Conservation (phyloP, 1,284 basidiomycete genomes). For the Cerrena zonata region DNA sequence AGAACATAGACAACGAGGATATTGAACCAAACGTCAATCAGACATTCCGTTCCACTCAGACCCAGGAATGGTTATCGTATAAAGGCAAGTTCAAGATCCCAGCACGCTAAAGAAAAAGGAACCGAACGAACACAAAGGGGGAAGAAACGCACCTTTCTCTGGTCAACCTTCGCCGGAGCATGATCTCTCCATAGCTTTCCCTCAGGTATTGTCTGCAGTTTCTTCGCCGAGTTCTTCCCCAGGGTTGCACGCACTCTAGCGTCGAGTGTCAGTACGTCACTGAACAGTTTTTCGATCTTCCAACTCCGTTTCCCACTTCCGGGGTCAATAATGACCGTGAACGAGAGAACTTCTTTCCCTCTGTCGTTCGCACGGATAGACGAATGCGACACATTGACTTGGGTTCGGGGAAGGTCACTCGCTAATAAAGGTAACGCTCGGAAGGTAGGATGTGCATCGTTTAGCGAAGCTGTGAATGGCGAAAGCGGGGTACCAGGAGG, state of each 20-base stretch:
- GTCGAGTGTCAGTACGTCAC: conserved; percentile 84
- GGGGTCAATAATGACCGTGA: conserved; percentile 66
- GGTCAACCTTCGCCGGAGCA: conserved; percentile 92
- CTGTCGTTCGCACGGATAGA: conserved; percentile 80
- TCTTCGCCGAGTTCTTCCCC: conserved; percentile 68
- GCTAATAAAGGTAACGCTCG: conserved; percentile 67
- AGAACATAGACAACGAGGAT: neutral
- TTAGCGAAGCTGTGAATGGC: conserved; percentile 1
- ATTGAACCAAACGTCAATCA: neutral
- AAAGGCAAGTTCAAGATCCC: too few relatives aligned
- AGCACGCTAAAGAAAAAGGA: neutral
- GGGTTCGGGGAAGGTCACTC: conserved; percentile 61
- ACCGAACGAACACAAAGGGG: conserved; percentile 1
- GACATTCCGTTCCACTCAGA: neutral
- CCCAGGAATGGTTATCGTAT: too few relatives aligned
- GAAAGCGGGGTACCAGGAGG: neutral
- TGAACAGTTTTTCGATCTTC: conserved; percentile 92
- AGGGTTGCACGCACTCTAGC: conserved; percentile 59
- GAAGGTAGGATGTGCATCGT: conserved; percentile 36
- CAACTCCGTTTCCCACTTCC: conserved; percentile 68
- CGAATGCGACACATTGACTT: conserved; percentile 61
- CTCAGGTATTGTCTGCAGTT: conserved; percentile 80
- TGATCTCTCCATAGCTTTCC: conserved; percentile 93
- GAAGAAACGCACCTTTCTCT: conserved; percentile 67
- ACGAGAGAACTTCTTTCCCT: conserved; percentile 81